Evolutionary conservation across 495 filamentous ascomycete genomes (phyloP).

Genomic region (Daldinia grandis): DNA sequence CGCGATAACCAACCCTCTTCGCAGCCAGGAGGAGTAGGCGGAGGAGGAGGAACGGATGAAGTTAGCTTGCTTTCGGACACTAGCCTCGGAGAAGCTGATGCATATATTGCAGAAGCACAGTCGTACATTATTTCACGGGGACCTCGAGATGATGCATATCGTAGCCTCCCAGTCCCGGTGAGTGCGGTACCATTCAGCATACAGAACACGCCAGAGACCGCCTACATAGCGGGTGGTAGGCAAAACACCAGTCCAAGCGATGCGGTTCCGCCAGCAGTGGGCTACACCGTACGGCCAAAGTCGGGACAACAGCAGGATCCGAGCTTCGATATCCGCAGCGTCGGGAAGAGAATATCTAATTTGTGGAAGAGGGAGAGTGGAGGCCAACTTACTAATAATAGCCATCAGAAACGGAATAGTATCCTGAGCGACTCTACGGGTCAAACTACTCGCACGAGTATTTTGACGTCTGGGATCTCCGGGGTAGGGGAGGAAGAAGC

Average conservation of each 20-base stretch:
- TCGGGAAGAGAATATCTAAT: constrained; percentile 39
- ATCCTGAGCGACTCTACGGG: constrained; percentile 33
- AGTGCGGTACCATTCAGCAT: constrained; percentile 40
- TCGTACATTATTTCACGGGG: constrained; percentile 19
- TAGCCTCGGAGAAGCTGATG: constrained; percentile 40
- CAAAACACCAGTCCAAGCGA: constrained; percentile 34
- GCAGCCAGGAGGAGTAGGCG: too few species aligned
- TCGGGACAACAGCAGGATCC: constrained; percentile 27
- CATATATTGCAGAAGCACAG: constrained; percentile 34
- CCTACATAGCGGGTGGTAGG: constrained; percentile 34
- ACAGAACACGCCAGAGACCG: constrained; percentile 46
- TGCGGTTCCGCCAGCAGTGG: constrained; percentile 24
- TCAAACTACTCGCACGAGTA: constrained; percentile 43
- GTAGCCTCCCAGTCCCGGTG: constrained; percentile 45
- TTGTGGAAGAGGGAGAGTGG: constrained; percentile 38
- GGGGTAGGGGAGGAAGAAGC: constrained; percentile 39
- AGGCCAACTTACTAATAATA: constrained; percentile 10
- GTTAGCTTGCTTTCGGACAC: constrained; percentile 44
- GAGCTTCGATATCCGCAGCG: constrained; percentile 12
- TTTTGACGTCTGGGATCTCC: constrained; percentile 42
- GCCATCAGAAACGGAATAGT: constrained; percentile 32
- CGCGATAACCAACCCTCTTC: constrained; percentile 28
- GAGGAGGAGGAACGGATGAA: constrained; percentile 34
- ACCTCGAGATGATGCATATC: constrained; percentile 30
- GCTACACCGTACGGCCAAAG: constrained; percentile 27